Conservation (phyloP, 345 rosid species). For the Eucalyptus regnans region DNA sequence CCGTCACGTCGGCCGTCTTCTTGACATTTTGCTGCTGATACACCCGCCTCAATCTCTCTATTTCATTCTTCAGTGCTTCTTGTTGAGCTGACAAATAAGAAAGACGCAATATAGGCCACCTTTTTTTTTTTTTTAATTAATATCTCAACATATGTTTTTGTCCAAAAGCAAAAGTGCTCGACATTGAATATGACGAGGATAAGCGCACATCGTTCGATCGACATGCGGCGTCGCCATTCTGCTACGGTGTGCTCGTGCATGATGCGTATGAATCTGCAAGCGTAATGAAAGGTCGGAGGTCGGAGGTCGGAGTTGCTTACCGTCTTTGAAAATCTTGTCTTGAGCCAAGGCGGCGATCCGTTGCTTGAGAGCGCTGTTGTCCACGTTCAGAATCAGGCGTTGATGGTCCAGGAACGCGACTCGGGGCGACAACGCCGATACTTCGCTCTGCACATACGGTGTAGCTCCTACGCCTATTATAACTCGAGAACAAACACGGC, state of each 20-base stretch:
- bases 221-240: not conserved
- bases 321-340: slow-evolving; percentile 76
- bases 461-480: not conserved
- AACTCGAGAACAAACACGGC: not conserved
- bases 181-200: not conserved
- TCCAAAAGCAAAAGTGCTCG: not conserved
- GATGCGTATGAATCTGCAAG: not conserved
- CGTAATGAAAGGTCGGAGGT: not conserved
- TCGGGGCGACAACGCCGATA: slow-evolving; percentile 64
- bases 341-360: slow-evolving; percentile 76
- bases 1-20: not conserved
- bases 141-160: not conserved
- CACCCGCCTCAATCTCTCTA: slow-evolving; percentile 52
- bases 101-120: not conserved
- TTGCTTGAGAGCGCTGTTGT: slow-evolving; percentile 66
- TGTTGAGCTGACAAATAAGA: slow-evolving; percentile 41
- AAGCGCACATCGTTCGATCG: not conserved
- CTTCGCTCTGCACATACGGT: slow-evolving; percentile 32
- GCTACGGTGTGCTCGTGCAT: not conserved
- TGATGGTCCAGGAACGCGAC: slow-evolving; percentile 70
- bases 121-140: too few relatives aligned
- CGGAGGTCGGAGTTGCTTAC: slow-evolving; percentile 1
- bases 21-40: slow-evolving; percentile 24
- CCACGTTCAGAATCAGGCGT: slow-evolving; percentile 49
- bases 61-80: slow-evolving; percentile 56